Evolutionary conservation across 1,284 basidiomycete genomes (phyloP), one percentile per base, ranked within the genome.

Genomic region (Tausonia pullulans): DNA sequence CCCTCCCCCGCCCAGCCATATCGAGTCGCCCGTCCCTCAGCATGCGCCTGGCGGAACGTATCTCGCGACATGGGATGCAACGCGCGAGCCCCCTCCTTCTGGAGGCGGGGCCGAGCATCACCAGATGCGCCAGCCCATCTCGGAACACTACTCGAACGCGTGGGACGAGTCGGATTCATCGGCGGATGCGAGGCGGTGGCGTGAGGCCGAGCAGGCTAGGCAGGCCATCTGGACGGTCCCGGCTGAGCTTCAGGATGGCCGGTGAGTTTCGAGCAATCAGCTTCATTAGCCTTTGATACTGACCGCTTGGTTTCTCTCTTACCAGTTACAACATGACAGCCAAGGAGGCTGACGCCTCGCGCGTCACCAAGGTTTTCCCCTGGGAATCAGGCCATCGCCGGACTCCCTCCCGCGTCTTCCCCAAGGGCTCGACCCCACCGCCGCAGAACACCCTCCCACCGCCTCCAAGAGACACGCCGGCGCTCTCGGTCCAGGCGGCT

Each of bases 381-480:
- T 98, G 94, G 94, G 94, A 98, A 74, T 81, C 83, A 64, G 82
- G 81, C 65, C 82, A 82, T 4, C 83, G 87, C 57, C 79, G 80
- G 54, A 71, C 79, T 63, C 85, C 89, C 8, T 80, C 81, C n/a
- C 83, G 90, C 61, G 83, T 87, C 13, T 92, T 93, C 73, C 91
- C 90, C 16, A 76, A 75, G n/a, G 79, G 82, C 43, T 84, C 87
- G 63, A 78, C 81, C 10, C 83, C 84, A 4, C 81, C 81, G 2
- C 82, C n/a, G 65, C 60, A 45, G 52, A 7, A 72, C 78, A 61
- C 83, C 83, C 70, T 70, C 82, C 27, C 27, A 2, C 2, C 27
- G 27, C 27, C 27, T 27, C 27, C 27, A 27, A 27, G 27, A 27
- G 27, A 27, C 27, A 27, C 61, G 74, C 79, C 66, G 71, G 70